Evolutionary conservation across 805 yeast genomes (phyloP).

Genomic region (Blastobotrys americana): DNA sequence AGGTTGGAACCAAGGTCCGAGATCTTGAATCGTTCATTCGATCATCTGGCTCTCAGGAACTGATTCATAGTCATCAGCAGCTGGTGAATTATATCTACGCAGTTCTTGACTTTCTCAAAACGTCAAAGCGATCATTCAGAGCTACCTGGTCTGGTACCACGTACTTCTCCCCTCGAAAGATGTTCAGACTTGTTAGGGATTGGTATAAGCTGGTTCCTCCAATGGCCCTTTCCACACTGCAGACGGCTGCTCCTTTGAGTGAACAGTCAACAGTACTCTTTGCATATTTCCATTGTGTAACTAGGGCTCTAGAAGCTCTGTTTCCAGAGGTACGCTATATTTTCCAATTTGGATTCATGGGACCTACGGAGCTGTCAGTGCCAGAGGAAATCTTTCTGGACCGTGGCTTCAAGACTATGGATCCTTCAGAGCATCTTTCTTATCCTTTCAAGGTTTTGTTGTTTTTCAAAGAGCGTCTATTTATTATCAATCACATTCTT

Average conservation of each 20-base stretch:
- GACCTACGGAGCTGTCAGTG: conserved; percentile 31
- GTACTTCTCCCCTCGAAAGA: conserved; percentile 18
- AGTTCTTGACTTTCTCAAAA: conserved; percentile 12
- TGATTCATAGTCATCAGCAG: conserved; percentile 12
- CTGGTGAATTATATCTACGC: conserved; percentile 12
- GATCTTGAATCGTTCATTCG: conserved; percentile 15
- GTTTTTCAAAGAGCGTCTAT: conserved; percentile 27
- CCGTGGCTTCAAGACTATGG: conserved; percentile 1
- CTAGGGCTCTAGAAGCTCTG: conserved; percentile 30
- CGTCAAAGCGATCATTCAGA: conserved; percentile 8
- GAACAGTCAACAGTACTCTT: conserved; percentile 23
- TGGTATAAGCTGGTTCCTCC: conserved; percentile 26
- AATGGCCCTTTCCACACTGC: conserved; percentile 15
- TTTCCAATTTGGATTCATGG: conserved; percentile 32
- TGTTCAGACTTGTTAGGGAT: conserved; percentile 21
- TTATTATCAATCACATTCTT: conserved; percentile 18
- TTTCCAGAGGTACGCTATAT: conserved; percentile 34
- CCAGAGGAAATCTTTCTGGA: conserved; percentile 17
- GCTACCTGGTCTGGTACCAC: conserved; percentile 8
- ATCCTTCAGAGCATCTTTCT: conserved; percentile 10
- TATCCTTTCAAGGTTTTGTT: conserved; percentile 28
- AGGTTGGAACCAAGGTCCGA: conserved; percentile 24
- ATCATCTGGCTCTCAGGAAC: conserved; percentile 1
- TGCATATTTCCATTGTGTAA: conserved; percentile 31
- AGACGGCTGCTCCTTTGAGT: not conserved